Percentiles rank a stretch among this genome's conserved stretches.
These are phyloP conservation scores for Gloeostereum incarnatum DNA, from an alignment of 768 basidiomycete genomes.

Conservation along the genomic window DNA sequence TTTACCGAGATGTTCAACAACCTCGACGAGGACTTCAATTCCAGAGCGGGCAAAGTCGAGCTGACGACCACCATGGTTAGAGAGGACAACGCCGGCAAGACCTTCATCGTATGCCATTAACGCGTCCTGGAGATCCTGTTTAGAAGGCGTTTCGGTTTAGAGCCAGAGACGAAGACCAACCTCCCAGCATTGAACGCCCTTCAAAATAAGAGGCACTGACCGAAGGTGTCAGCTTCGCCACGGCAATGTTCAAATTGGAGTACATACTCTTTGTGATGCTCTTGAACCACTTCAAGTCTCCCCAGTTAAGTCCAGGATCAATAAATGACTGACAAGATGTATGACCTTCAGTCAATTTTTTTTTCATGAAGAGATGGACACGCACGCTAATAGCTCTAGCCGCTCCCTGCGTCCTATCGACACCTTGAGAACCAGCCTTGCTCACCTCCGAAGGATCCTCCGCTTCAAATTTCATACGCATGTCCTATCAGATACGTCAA, in stretches of 20 bases:
- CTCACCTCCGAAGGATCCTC: constrained; percentile 53
- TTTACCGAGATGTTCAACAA: constrained; percentile 61
- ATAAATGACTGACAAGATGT: constrained; percentile 69
- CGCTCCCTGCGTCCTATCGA: constrained; percentile 85
- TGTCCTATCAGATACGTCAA: constrained; percentile 41
- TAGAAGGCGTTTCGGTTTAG: not conserved
- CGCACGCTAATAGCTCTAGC: constrained; percentile 80
- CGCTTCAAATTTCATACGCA: constrained; percentile 93
- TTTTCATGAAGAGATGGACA: not conserved
- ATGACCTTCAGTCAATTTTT: not conserved
- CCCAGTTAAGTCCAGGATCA: constrained; percentile 85
- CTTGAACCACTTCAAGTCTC: constrained; percentile 76
- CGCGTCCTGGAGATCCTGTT: constrained; percentile 45
- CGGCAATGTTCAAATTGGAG: not conserved
- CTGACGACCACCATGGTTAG: constrained; percentile 79
- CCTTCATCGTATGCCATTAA: constrained; percentile 74
- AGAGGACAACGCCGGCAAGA: constrained; percentile 72
- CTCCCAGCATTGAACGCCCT: constrained; percentile 87
- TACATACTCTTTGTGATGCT: constrained; percentile 33
- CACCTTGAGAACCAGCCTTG: constrained; percentile 39
- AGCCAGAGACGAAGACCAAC: constrained; percentile 16
- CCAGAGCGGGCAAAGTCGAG: constrained; percentile 81
- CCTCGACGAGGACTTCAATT: constrained; percentile 84
- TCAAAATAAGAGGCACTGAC: constrained; percentile 81
- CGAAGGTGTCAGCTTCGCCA: no score